phyloP scores from a whole-genome alignment of 139 green algal genomes.

The Yamagishiella unicocca region DNA sequence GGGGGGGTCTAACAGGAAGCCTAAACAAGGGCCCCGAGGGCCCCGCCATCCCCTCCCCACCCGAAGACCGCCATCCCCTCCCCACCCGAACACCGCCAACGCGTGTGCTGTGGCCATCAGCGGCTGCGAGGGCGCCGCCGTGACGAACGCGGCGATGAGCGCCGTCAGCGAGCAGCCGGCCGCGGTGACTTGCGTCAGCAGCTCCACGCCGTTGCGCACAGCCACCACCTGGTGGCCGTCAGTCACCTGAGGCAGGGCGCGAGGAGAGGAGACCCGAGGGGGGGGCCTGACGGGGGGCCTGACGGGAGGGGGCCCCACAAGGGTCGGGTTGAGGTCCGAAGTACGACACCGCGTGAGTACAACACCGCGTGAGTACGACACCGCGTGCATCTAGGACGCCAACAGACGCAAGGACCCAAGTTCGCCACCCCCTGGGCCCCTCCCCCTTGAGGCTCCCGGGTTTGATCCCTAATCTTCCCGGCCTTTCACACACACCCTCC shows the following conservation, averaged over 20 bases:
- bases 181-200: conserved; percentile 85
- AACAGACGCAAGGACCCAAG: neutral
- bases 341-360: too few relatives aligned
- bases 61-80: neutral
- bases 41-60: too few relatives aligned
- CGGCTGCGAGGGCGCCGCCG: conserved; percentile 57
- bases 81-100: conserved; percentile 83
- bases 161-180: conserved; percentile 85
- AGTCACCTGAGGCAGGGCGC: conserved; percentile 2
- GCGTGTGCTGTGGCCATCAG: conserved; percentile 76
- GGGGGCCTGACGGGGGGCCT: neutral
- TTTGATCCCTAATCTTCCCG: too few relatives aligned
- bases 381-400: neutral
- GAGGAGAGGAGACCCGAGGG: neutral
- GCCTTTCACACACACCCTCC: too few relatives aligned
- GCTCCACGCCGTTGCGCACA: conserved; percentile 69
- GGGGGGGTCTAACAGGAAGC: neutral
- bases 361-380: too few relatives aligned
- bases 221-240: conserved; percentile 62
- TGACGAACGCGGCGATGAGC: conserved; percentile 82
- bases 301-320: neutral
- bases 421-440: neutral
- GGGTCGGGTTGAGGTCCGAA: neutral
- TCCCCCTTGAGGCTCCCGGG: too few relatives aligned
- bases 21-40: too few relatives aligned